phyloP scores from a whole-genome alignment of 805 yeast species.

The Sugiyamaella qingdaonensis region DNA sequence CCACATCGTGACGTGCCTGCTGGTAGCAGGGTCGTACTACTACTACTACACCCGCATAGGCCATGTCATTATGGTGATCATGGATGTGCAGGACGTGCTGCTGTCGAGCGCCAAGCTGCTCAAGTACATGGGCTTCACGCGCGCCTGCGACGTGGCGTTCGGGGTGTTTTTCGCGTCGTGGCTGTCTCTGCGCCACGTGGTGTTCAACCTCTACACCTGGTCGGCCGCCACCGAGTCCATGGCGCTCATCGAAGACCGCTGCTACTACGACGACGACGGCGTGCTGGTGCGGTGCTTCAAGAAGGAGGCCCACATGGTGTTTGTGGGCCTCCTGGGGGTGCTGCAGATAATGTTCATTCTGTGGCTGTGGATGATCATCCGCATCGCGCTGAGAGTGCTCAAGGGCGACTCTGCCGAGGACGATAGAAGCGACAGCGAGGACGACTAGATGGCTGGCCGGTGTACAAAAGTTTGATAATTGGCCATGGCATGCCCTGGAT shows the following conservation, averaged over 20 bases:
- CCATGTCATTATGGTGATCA: conserved; percentile 66
- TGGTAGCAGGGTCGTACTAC: conserved; percentile 67
- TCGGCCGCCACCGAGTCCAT: conserved; percentile 51
- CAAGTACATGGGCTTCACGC: conserved; percentile 61
- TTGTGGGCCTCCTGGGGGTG: conserved; percentile 54
- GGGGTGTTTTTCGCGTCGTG: conserved; percentile 61
- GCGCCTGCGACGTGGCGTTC: conserved; percentile 65
- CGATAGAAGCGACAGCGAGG: conserved; percentile 78
- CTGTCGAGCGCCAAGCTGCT: conserved; percentile 71
- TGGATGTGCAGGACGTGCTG: conserved; percentile 79
- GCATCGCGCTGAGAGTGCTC: conserved; percentile 66
- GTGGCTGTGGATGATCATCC: conserved; percentile 73
- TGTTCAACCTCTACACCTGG: conserved; percentile 62
- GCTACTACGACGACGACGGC: conserved; percentile 26
- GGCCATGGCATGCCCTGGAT: not conserved
- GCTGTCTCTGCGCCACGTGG: conserved; percentile 69
- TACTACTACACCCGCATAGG: conserved; percentile 75
- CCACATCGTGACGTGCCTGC: conserved; percentile 71
- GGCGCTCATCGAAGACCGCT: conserved; percentile 35
- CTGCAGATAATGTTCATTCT: conserved; percentile 61
- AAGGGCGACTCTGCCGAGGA: conserved; percentile 80
- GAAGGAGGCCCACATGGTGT: conserved; percentile 34
- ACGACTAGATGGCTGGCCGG: conserved; percentile 27
- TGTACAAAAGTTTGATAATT: not conserved
- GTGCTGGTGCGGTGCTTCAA: conserved; percentile 33